phyloP scores from a whole-genome alignment of 2,329 filamentous ascomycete genomes.

The Epichloe hybrida region DNA sequence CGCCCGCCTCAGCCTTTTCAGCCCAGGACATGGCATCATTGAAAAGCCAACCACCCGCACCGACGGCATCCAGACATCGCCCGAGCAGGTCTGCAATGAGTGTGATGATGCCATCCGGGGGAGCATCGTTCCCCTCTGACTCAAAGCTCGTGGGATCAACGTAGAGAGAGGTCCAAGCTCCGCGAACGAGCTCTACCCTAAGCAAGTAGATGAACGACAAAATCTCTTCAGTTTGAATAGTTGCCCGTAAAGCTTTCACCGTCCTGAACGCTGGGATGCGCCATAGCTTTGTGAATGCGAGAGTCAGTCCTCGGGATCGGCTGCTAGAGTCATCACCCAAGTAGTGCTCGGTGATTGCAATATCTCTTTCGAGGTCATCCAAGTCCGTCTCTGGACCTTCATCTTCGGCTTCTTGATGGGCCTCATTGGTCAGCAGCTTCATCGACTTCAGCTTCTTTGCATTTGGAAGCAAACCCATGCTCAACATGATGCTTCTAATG shows the following conservation, averaged over 20 bases:
- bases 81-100: slow-evolving; percentile 60
- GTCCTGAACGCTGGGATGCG: slow-evolving; percentile 47
- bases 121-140: slow-evolving; percentile 24
- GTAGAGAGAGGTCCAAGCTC: slow-evolving; percentile 64
- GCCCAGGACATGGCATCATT: slow-evolving; percentile 41
- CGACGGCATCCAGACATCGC: slow-evolving; percentile 63
- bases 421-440: slow-evolving; percentile 19
- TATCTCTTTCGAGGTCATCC: slow-evolving; percentile 48
- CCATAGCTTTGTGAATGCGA: slow-evolving; percentile 57
- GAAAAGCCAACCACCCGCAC: slow-evolving; percentile 59
- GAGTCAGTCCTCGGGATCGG: slow-evolving; percentile 49
- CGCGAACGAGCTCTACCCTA: slow-evolving; percentile 58
- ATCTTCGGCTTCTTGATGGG: slow-evolving; percentile 11
- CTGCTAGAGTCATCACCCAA: slow-evolving; percentile 50
- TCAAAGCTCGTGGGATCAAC: slow-evolving; percentile 42
- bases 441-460: slow-evolving; percentile 17
- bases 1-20: slow-evolving; percentile 40
- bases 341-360: slow-evolving; percentile 54
- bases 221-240: slow-evolving; percentile 53
- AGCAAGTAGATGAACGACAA: slow-evolving; percentile 60
- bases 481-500: slow-evolving; percentile 54
- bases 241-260: slow-evolving; percentile 48
- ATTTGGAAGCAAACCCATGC: slow-evolving; percentile 46
- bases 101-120: slow-evolving; percentile 56
- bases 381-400: slow-evolving; percentile 38